phyloP scores from a whole-genome alignment of 1,139 yeast species.

The Magnusiomyces sp. region DNA sequence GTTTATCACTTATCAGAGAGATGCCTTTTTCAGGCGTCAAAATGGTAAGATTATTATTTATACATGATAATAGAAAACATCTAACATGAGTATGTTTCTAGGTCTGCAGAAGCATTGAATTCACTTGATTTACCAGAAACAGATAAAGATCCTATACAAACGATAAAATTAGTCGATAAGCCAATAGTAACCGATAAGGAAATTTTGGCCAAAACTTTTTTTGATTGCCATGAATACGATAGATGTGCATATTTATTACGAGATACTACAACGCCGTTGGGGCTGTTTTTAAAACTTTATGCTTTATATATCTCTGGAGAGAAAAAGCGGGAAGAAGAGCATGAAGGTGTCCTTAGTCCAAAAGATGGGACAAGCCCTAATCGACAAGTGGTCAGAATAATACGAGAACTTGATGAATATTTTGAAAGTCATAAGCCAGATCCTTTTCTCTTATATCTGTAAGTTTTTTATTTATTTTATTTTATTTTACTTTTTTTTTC shows the following conservation, averaged over 20 bases:
- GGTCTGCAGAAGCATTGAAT: slow-evolving; percentile 63
- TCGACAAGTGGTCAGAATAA: slow-evolving; percentile 28
- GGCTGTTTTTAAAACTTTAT: slow-evolving; percentile 59
- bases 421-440: slow-evolving; percentile 28
- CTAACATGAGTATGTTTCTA: slow-evolving; percentile 7
- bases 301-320: slow-evolving; percentile 66
- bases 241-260: slow-evolving; percentile 58
- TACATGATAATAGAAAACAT: neutral
- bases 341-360: slow-evolving; percentile 53
- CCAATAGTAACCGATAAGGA: slow-evolving; percentile 16
- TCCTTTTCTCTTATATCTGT: slow-evolving; percentile 61
- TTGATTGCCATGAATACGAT: slow-evolving; percentile 79
- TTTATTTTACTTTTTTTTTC: neutral
- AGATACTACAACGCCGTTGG: slow-evolving; percentile 40
- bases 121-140: slow-evolving; percentile 9
- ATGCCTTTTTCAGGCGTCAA: slow-evolving; percentile 59
- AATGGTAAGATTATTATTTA: slow-evolving; percentile 45
- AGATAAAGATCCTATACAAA: neutral
- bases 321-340: slow-evolving; percentile 61
- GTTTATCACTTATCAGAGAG: slow-evolving; percentile 37
- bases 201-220: slow-evolving; percentile 61
- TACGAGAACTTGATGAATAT: slow-evolving; percentile 26
- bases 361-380: slow-evolving; percentile 34
- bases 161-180: neutral
- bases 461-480: too few species aligned